Base-by-base conservation (phyloP, 352 stramenopile genomes). In the Plasmopara halstedii region DNA sequence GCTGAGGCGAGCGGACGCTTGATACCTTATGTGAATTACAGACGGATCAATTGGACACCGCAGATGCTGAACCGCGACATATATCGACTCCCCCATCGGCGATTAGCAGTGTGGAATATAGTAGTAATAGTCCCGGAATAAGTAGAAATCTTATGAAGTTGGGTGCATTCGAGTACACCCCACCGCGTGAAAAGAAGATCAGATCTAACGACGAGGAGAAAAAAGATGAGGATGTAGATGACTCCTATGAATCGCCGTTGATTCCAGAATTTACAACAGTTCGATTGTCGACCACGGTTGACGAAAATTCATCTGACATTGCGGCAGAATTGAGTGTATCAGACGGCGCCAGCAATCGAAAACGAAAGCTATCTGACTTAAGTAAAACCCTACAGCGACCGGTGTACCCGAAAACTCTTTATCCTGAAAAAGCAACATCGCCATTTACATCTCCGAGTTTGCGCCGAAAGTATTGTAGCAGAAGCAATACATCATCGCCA, bases 131-230 rank as follows among this genome's bases (percentile, higher is more conserved):
- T 27, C 79, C 79, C 6, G 62, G 61, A 13, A 67, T 90, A 33
- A 90, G 64, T 56, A 83, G 75, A 22, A 85, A 90, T 52, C 50
- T 90, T 21, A 86, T 88, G 74, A 85, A 89, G 41, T 71, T 85
- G 48, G 78, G 78, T 31, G 78, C 71, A 4, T 90, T 90, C 20
- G 79, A 88, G 51, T 82, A 73, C 47, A 85, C 79, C 8, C 79
- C 79, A 29, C 71, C 70, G 15, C 73, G 49, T 19, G 50, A 35
- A 2, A 61, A 62, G 17, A 74, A 58, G 25, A 46, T 59, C 7
- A 58, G 34, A 17, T 40, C 47, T 2, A 3, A 10, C 25, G 42
- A 20, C 4, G 49, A 58, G 31, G 39, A 50, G 13, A 58, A 62
- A n/a, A 53, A 62, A 41, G 44, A 25, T 5, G 52, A 72, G 27